Percentiles rank a stretch among this genome's conserved stretches.
phyloP scores from a whole-genome alignment of 2,329 filamentous ascomycete species.

The Diaporthe capsici region DNA sequence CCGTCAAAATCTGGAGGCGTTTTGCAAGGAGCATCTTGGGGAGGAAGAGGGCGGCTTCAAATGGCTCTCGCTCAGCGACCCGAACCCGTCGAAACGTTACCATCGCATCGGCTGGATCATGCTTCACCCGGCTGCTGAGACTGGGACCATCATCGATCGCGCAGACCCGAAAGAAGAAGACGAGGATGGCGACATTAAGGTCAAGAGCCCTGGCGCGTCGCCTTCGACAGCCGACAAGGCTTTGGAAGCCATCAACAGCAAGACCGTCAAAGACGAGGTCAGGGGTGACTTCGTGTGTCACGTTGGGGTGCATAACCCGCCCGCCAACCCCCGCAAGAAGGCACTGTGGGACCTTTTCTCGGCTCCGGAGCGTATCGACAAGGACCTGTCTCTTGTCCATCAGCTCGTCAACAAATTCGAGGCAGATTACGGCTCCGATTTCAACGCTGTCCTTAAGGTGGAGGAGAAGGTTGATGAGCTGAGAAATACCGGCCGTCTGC shows the following conservation, averaged over 20 bases:
- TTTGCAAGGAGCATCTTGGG: conserved; percentile 94
- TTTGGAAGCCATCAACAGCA: conserved; percentile 94
- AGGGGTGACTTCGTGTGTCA: conserved; percentile 98
- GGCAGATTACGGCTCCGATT: conserved; percentile 81
- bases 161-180: conserved; percentile 83
- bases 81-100: conserved; percentile 96
- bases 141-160: conserved; percentile 74
- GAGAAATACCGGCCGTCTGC: conserved; percentile 80
- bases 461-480: conserved; percentile 90
- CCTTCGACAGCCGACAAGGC: conserved; percentile 83
- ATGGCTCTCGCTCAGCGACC: conserved; percentile 95
- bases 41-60: conserved; percentile 94
- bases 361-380: conserved; percentile 91
- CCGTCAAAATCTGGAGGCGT: conserved; percentile 90
- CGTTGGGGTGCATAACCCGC: conserved; percentile 94
- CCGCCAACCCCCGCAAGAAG: conserved; percentile 89
- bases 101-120: conserved; percentile 99
- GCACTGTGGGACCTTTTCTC: conserved; percentile 98
- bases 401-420: conserved; percentile 89
- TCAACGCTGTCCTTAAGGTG: conserved; percentile 83
- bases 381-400: conserved; percentile 86
- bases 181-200: conserved; percentile 68
- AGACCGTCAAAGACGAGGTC: conserved; percentile 94
- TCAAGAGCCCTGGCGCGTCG: conserved; percentile 62
- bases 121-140: conserved; percentile 84